These are phyloP conservation scores for Hericium erinaceus DNA, from an alignment of 768 basidiomycete species.

Conservation along the genomic window DNA sequence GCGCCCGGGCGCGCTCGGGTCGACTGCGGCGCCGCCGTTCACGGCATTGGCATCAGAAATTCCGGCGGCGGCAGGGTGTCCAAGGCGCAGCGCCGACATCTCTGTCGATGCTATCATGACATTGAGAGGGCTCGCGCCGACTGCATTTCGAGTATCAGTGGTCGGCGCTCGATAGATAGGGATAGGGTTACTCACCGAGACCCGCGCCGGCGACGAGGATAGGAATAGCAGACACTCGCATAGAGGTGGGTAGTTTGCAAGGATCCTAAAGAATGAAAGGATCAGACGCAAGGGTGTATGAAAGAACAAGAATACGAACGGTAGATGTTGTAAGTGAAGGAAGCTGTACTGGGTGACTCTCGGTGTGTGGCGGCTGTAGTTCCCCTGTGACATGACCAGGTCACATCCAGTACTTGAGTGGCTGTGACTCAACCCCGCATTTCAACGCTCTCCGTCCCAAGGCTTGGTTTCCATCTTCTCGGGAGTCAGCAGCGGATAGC, in stretches of 20 bases:
- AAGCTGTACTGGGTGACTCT: no score
- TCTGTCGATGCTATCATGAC: constrained; percentile 6
- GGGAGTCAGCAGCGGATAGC: no score
- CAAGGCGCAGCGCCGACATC: constrained; percentile 6
- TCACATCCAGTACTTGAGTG: no score
- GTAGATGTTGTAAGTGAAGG: background rate
- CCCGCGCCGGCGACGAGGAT: constrained; percentile 5
- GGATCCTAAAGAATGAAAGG: background rate
- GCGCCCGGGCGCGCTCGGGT: background rate
- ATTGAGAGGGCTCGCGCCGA: constrained; percentile 4
- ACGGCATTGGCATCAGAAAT: background rate
- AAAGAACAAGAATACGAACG: background rate
- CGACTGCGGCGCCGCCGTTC: background rate
- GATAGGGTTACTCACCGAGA: constrained; percentile 5
- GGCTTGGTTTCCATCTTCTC: no score
- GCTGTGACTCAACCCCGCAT: no score
- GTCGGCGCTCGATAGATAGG: background rate
- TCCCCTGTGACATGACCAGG: no score
- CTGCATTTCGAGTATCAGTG: background rate
- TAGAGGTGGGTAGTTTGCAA: background rate
- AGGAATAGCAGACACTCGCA: background rate
- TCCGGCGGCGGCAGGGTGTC: constrained; percentile 4
- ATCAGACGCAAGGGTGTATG: background rate
- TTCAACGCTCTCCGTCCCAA: no score
- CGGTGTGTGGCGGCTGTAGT: no score